Conservation (phyloP, 257 asterid species). For the Linderniella brevidens region DNA sequence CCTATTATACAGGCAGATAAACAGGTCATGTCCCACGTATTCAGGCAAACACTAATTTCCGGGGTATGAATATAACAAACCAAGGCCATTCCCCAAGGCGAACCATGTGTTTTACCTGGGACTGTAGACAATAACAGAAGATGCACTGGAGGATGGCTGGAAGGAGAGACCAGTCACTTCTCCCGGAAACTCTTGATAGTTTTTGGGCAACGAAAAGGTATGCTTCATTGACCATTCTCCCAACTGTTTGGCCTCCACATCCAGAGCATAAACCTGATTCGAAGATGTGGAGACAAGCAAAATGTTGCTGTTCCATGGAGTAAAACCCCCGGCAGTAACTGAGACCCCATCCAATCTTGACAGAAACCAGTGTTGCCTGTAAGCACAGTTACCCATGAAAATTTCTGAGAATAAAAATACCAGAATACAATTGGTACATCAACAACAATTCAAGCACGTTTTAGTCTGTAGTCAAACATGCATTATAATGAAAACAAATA, state of each 20-base stretch:
- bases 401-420: neutral
- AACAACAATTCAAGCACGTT: neutral
- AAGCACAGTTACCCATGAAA: neutral
- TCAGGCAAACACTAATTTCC: neutral
- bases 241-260: conserved; percentile 87
- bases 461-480: too few relatives aligned
- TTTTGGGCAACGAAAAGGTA: conserved; percentile 66
- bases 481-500: too few relatives aligned
- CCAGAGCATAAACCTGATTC: conserved; percentile 82
- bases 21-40: neutral
- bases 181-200: conserved; percentile 95
- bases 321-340: conserved; percentile 85
- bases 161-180: conserved; percentile 93
- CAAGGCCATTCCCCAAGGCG: too few relatives aligned
- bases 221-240: conserved; percentile 85
- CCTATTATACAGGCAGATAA: too few relatives aligned
- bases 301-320: conserved; percentile 57
- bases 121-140: conserved; percentile 73
- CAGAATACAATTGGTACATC: neutral
- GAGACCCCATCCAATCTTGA: conserved; percentile 89
- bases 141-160: conserved; percentile 55
- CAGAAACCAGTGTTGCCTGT: conserved; percentile 97
- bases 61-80: too few relatives aligned
- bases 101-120: conserved; percentile 38
- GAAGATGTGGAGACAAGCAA: conserved; percentile 74